These are phyloP conservation scores for Acidiella bohemica DNA, from an alignment of 495 filamentous ascomycete species.

Conservation along the genomic window DNA sequence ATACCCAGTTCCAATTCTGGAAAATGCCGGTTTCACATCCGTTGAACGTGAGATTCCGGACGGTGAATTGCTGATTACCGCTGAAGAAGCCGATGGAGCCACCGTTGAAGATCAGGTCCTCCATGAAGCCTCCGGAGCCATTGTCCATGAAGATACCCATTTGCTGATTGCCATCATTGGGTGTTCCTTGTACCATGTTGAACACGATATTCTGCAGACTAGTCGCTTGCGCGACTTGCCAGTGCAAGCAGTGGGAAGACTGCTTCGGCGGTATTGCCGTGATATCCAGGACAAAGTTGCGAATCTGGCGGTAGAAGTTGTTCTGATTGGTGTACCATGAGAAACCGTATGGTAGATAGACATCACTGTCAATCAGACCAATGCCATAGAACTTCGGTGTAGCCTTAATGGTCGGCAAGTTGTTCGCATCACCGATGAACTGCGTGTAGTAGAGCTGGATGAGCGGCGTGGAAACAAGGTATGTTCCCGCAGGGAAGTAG, in stretches of 20 bases:
- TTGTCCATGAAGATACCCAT: slow-evolving; percentile 35
- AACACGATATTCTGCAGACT: slow-evolving; percentile 31
- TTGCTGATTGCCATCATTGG: slow-evolving; percentile 16
- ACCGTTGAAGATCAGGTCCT: slow-evolving; percentile 63
- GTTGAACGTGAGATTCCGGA: slow-evolving; percentile 81
- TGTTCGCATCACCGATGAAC: slow-evolving; percentile 30
- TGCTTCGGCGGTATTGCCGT: slow-evolving; percentile 14
- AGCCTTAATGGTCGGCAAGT: slow-evolving; percentile 29
- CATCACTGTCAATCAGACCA: slow-evolving; percentile 28
- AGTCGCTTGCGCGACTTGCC: slow-evolving; percentile 35
- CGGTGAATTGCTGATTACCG: slow-evolving; percentile 92
- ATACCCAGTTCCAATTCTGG: slow-evolving; percentile 94
- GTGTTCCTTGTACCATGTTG: slow-evolving; percentile 23
- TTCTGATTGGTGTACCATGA: slow-evolving; percentile 27
- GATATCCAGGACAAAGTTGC: slow-evolving; percentile 33
- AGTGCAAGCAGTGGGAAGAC: slow-evolving; percentile 29
- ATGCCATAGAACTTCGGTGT: slow-evolving; percentile 24
- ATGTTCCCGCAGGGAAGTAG: slow-evolving; percentile 28
- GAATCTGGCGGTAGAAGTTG: slow-evolving; percentile 34
- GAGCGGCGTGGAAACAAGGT: slow-evolving; percentile 21
- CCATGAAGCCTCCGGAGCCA: slow-evolving; percentile 29
- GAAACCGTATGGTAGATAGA: slow-evolving; percentile 27
- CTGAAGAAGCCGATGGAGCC: slow-evolving; percentile 74
- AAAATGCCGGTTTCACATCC: slow-evolving; percentile 77
- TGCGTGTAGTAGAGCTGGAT: slow-evolving; percentile 30